Base-by-base conservation (phyloP, 2,329 filamentous ascomycete species). In the Aspergillus flavus region DNA sequence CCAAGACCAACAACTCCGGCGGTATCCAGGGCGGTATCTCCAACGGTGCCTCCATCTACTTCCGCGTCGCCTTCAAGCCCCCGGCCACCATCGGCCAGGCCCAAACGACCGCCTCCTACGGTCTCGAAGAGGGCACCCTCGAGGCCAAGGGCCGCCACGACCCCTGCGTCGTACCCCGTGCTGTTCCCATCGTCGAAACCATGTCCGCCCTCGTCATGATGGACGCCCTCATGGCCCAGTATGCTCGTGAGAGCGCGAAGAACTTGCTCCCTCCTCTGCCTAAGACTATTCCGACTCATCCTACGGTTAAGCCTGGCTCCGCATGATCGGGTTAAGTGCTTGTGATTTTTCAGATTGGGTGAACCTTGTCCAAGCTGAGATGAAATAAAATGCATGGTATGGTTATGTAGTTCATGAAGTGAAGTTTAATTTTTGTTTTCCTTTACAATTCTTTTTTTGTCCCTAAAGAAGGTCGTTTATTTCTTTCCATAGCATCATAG, bases 1-100 rank as follows among this genome's bases (percentile, higher is more conserved):
- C 94, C 61, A 91, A 91, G 82, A 97, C 94, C 30, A 98, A 98
- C 83, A 93, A 97, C 83, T 94, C 91, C 2, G 94, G 94, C 14
- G 95, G 94, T 67, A 92, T 98, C 70, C 94, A 98, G 82, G 95
- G 94, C 50, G 94, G 94, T 58, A 98, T 98, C 79, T 90, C 91
- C 57, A 98, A 98, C 79, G 95, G 94, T 62, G 92, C 92, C 43
- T 90, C 89, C 63, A 93, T 98, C 81, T 98, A 95, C 85, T 98
- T 98, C 87, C 89, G 91, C 57, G 90, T 97, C 6, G 94, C 88
- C 19, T 98, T 98, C 87, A 98, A 98, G 85, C 92, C 94, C 11
- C 89, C 94, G 3, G 94, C 94, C 34, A 98, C 95, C 3, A 98
- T 98, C 75, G 90, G 92, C 53, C 91, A 94, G 80, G 91, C 91